These are phyloP conservation scores for Cudoniella acicularis DNA, from an alignment of 495 filamentous ascomycete genomes.

Conservation along the genomic window DNA sequence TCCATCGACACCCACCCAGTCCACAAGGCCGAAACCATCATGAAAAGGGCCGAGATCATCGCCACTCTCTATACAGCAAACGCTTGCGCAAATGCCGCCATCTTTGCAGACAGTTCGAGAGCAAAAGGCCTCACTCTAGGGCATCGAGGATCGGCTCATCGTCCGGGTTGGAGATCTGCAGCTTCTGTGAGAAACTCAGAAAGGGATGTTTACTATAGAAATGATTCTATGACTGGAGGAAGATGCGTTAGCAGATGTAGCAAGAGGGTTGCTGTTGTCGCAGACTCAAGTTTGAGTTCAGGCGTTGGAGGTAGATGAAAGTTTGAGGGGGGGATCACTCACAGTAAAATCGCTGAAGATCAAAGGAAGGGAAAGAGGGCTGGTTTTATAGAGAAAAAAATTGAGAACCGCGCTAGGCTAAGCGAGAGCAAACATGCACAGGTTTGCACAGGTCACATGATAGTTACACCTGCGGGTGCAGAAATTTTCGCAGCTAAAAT, in stretches of 20 bases:
- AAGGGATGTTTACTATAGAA: conserved; percentile 50
- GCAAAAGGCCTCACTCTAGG: conserved; percentile 66
- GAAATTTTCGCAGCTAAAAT: too few species aligned
- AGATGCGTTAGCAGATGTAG: conserved; percentile 1
- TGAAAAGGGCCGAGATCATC: conserved; percentile 67
- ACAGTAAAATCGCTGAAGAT: conserved; percentile 31
- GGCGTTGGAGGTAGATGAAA: neutral
- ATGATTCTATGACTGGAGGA: conserved; percentile 38
- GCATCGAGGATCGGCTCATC: conserved; percentile 68
- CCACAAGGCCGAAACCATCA: conserved; percentile 62
- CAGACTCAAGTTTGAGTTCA: neutral
- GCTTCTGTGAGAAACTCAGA: conserved; percentile 53
- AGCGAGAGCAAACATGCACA: neutral
- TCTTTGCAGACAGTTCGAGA: conserved; percentile 50
- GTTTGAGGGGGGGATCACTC: conserved; percentile 12
- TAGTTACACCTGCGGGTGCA: too few species aligned
- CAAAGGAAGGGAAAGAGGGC: conserved; percentile 18
- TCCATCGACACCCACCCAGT: conserved; percentile 64
- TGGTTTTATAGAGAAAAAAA: neutral
- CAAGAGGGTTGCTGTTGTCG: neutral
- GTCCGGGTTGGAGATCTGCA: conserved; percentile 71
- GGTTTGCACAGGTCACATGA: too few species aligned
- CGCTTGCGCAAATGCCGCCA: conserved; percentile 31
- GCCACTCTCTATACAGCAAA: conserved; percentile 56
- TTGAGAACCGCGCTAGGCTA: neutral